Evolutionary conservation across 78 protist species (phyloP), one percentile per base, ranked within the genome.

Genomic region (Dictyostelium intermedium): DNA sequence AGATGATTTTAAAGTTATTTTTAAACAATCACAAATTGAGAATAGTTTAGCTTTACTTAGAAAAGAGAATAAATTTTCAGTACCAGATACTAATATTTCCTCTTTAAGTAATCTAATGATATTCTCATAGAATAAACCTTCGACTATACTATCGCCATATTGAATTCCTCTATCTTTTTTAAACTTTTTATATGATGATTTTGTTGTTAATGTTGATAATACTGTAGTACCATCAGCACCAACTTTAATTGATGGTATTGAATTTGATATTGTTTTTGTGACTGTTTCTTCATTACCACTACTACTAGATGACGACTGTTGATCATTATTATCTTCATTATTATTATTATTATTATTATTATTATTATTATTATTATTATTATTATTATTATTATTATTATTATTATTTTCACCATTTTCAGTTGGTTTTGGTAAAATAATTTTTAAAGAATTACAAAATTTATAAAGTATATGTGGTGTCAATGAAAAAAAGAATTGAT

Each of bases 141-240:
- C 86, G 0, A 82, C 43, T 23, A 43, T 43, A 56, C 53, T 27
- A 43, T 82, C 86, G 11, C 76, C 74, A 56, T 82, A 82, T 80
- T 80, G 84, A 25, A 82, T 25, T 16, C 74, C 74, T 56, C 74
- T 50, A 35, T 30, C 23, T 11, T 80, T 50, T 34, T 30, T 56
- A 56, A 25, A 82, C 23, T 56, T 50, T 60, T 50, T 25, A 43
- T 82, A 82, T 3, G 50, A 34, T 82, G 86, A 82, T 27, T 82
- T 82, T 2, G 86, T 82, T 56, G 86, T 56, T 34, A 82, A 13
- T 25, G 76, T 82, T 23, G 86, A 56, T 82, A 82, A 45, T 25
- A 82, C 50, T 25, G 86, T 56, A 5, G 70, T 50, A 34, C 86
- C 86, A 56, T 39, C 86, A 23, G 27, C 45, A 5, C 35, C 86